Conservation (phyloP, 306 rosid genomes). For the Casuarina glauca region DNA sequence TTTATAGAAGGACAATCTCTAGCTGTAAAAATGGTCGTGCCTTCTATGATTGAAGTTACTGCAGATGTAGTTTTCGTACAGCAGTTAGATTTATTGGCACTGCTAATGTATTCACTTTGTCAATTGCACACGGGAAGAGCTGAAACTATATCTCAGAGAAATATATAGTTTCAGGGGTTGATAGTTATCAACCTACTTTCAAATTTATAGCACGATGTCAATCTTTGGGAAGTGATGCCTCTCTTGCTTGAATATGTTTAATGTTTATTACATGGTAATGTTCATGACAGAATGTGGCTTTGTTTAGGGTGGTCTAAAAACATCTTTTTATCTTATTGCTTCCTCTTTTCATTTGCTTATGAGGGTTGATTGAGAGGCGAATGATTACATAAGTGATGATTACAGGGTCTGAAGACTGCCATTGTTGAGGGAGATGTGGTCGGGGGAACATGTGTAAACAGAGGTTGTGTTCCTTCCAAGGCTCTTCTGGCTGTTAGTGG, state of each 20-base stretch:
- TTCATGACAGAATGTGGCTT: not conserved
- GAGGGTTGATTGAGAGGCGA: not conserved
- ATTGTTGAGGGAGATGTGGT: constrained; percentile 93
- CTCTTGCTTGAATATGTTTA: not conserved
- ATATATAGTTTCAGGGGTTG: not conserved
- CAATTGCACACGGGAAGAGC: not conserved
- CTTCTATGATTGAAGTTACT: not conserved
- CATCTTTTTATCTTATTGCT: not conserved
- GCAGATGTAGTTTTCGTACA: not conserved
- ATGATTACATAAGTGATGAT: constrained; percentile 9
- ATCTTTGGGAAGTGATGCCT: not conserved
- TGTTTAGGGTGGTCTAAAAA: not conserved
- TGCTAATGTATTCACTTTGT: not conserved
- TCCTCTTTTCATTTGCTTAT: not conserved
- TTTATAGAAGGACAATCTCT: not conserved
- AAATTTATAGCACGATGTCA: not conserved
- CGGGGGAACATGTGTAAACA: constrained; percentile 96
- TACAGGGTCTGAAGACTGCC: constrained; percentile 95
- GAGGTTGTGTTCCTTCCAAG: constrained; percentile 98
- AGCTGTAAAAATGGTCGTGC: not conserved
- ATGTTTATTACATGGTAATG: not conserved
- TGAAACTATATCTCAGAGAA: not conserved
- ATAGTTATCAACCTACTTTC: not conserved
- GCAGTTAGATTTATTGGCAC: not conserved
- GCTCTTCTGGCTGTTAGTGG: constrained; percentile 99